A percentile compares a stretch with the other conserved stretches of the same genome.
phyloP scores from a whole-genome alignment of 169 alveolate genomes.

The Eimeria praecox region DNA sequence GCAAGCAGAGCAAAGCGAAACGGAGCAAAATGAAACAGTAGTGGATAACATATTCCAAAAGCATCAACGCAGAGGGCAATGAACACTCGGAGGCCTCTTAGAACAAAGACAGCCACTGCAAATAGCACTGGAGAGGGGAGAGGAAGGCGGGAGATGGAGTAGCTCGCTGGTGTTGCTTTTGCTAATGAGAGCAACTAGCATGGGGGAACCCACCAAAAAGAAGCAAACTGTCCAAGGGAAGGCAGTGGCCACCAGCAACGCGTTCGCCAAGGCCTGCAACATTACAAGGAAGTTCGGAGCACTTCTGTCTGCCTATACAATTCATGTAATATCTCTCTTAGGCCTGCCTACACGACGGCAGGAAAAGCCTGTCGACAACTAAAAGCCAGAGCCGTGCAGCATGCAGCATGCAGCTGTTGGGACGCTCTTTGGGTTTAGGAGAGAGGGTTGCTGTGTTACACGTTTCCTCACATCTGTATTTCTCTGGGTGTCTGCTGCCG shows the following conservation, averaged over 20 bases:
- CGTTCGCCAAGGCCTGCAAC: conserved; percentile 91
- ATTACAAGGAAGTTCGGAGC: conserved; percentile 73
- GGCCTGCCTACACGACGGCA: neutral
- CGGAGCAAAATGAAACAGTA: neutral
- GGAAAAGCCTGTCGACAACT: neutral
- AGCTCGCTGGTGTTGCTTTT: neutral
- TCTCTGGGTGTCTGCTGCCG: conserved; percentile 4
- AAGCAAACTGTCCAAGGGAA: conserved; percentile 90
- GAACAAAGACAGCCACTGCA: neutral
- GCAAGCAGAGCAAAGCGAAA: conserved; percentile 80
- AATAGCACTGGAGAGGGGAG: neutral
- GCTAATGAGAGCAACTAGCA: neutral
- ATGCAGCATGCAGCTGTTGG: neutral
- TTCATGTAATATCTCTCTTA: neutral
- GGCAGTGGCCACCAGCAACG: conserved; percentile 89
- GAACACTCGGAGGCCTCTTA: neutral
- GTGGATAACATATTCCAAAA: neutral
- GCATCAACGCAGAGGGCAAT: neutral
- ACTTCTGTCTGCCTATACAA: conserved; percentile 69
- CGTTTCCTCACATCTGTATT: conserved; percentile 77
- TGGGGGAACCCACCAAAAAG: conserved; percentile 50
- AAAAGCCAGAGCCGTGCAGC: neutral
- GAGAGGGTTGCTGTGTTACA: neutral
- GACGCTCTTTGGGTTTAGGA: neutral
- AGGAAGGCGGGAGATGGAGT: neutral